Evolutionary conservation across 2,329 filamentous ascomycete genomes (phyloP).

Genomic region (Cytospora chrysosperma): DNA sequence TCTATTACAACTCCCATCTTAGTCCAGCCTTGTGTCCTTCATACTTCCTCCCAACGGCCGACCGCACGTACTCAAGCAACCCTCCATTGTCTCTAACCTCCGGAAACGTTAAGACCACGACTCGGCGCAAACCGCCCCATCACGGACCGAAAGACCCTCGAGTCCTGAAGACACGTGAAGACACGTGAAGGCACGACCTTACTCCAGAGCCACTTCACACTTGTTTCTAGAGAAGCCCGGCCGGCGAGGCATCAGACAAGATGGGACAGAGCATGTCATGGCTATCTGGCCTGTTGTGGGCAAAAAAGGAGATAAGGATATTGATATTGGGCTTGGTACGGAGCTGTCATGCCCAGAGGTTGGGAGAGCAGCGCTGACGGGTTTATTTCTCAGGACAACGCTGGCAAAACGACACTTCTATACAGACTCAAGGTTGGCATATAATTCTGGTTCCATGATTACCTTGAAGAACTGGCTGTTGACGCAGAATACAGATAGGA

Average conservation of each 20-base stretch:
- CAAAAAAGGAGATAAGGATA: constrained; percentile 98
- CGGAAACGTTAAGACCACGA: constrained; percentile 14
- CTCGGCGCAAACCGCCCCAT: constrained; percentile 15
- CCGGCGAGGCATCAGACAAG: constrained; percentile 33
- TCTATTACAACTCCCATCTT: constrained; percentile 13
- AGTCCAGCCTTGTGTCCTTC: background rate
- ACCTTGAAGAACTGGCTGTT: constrained; percentile 4
- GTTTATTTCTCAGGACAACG: constrained; percentile 71
- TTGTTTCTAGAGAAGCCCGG: constrained; percentile 8
- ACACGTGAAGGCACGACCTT: background rate
- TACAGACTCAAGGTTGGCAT: constrained; percentile 84
- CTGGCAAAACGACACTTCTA: constrained; percentile 93
- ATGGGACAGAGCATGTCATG: constrained; percentile 68
- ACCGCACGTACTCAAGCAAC: background rate
- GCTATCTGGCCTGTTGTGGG: constrained; percentile 73
- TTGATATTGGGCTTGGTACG: constrained; percentile 86
- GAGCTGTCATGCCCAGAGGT: constrained; percentile 19
- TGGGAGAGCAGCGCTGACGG: constrained; percentile 16
- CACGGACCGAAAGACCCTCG: background rate
- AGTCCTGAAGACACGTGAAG: constrained; percentile 7
- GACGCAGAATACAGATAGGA: constrained; percentile 66
- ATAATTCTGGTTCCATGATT: background rate
- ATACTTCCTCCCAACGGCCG: background rate
- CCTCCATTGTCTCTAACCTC: constrained; percentile 1
- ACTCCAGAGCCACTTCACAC: background rate